phyloP scores from a whole-genome alignment of 768 basidiomycete genomes.

The Chalciporus chontae region DNA sequence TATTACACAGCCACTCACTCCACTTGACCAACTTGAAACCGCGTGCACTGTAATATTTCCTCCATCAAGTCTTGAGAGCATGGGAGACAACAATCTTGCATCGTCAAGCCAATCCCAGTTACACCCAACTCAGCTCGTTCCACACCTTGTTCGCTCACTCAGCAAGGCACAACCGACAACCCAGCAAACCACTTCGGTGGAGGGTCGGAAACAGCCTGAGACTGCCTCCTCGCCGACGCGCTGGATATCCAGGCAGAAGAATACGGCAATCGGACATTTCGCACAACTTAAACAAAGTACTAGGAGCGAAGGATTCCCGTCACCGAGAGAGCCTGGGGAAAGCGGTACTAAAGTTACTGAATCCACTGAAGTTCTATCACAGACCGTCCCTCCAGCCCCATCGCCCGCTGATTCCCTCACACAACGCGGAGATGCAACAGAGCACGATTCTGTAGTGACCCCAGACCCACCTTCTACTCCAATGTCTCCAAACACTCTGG shows the following conservation, averaged over 20 bases:
- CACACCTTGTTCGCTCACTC: conserved; percentile 14
- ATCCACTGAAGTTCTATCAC: conserved; percentile 7
- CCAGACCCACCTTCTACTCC: conserved; percentile 27
- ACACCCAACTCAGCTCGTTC: conserved; percentile 3
- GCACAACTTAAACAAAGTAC: conserved; percentile 15
- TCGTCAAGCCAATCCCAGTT: background rate
- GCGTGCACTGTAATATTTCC: no score
- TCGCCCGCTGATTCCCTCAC: conserved; percentile 6
- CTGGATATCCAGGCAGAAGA: conserved; percentile 16
- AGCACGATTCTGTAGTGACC: conserved; percentile 3
- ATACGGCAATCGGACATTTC: conserved; percentile 14
- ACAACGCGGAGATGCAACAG: background rate
- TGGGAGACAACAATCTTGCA: conserved; percentile 5
- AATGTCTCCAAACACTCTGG: conserved; percentile 33
- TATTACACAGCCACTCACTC: conserved; percentile 13
- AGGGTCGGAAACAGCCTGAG: conserved; percentile 3
- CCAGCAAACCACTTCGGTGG: conserved; percentile 8
- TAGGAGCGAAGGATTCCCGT: conserved; percentile 12
- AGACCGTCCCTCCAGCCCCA: background rate
- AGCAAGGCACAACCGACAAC: conserved; percentile 19
- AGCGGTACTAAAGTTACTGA: conserved; percentile 1
- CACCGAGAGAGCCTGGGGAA: conserved; percentile 14
- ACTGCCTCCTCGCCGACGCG: conserved; percentile 1
- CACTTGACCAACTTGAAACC: no score
- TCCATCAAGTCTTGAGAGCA: background rate